These are phyloP conservation scores for Neocucurbitaria cava DNA, from an alignment of 2,329 filamentous ascomycete genomes.

Conservation along the genomic window DNA sequence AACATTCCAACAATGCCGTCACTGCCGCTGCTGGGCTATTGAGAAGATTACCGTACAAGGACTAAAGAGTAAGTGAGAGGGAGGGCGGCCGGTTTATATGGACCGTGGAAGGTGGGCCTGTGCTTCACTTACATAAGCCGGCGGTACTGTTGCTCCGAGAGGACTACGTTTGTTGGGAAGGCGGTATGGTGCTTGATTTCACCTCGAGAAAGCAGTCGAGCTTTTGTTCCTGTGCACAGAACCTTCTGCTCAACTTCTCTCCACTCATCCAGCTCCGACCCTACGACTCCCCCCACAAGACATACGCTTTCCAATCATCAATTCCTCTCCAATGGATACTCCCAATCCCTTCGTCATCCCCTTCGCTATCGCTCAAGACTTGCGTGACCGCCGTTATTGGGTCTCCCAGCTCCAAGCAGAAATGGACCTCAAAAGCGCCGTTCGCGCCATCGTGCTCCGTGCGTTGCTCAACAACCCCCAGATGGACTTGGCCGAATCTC, in stretches of 20 bases:
- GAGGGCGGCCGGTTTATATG: too few relatives aligned
- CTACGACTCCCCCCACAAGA: neutral
- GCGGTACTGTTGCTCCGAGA: neutral
- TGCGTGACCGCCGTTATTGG: conserved; percentile 6
- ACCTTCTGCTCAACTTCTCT: neutral
- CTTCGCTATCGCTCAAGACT: neutral
- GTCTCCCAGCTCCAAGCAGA: conserved; percentile 5
- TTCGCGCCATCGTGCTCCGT: neutral
- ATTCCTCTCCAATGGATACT: conserved; percentile 1
- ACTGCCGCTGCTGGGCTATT: too few relatives aligned
- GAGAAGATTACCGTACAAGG: too few relatives aligned
- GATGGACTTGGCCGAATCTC: neutral
- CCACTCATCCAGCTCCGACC: neutral
- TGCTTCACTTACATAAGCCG: too few relatives aligned
- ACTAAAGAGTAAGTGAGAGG: too few relatives aligned
- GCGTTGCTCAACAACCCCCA: too few relatives aligned
- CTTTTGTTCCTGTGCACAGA: neutral
- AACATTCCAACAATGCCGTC: too few relatives aligned
- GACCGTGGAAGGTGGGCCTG: too few relatives aligned
- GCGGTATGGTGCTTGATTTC: neutral
- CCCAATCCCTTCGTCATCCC: conserved; percentile 3
- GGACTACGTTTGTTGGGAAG: neutral
- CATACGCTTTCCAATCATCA: neutral
- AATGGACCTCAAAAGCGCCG: neutral
- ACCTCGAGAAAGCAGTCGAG: neutral